phyloP scores from a whole-genome alignment of 345 rosid species.

The Aquilaria malaccensis region DNA sequence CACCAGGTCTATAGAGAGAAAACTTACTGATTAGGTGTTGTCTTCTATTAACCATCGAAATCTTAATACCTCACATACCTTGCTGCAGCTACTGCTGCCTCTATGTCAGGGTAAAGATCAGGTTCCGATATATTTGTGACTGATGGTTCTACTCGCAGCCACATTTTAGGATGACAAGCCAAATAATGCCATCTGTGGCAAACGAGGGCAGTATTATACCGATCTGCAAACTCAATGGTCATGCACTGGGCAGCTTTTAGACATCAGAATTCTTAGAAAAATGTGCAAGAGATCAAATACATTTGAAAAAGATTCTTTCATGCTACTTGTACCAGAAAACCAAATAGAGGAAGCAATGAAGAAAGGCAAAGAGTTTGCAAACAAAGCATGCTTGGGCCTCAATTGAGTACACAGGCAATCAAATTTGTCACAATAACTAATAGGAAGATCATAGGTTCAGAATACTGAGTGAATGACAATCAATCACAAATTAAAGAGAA shows the following conservation, averaged over 20 bases:
- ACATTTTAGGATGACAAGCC: slow-evolving; percentile 94
- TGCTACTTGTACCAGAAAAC: no score
- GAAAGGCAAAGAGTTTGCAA: no score
- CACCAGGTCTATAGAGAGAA: slow-evolving; percentile 68
- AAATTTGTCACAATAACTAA: no score
- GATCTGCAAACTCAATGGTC: slow-evolving; percentile 87
- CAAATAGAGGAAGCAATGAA: no score
- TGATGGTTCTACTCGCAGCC: slow-evolving; percentile 90
- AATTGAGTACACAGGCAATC: no score
- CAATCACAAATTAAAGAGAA: no score
- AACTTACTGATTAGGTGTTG: slow-evolving; percentile 18
- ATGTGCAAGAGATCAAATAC: slow-evolving; percentile 13
- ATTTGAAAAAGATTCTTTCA: neutral
- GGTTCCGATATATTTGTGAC: slow-evolving; percentile 47
- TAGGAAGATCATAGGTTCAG: no score
- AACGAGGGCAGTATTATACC: slow-evolving; percentile 99
- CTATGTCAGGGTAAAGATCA: slow-evolving; percentile 69
- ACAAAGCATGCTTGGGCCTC: no score
- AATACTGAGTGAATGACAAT: no score
- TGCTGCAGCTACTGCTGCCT: slow-evolving; percentile 82
- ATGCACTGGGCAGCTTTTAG: slow-evolving; percentile 20
- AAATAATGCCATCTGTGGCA: slow-evolving; percentile 96
- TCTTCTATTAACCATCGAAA: neutral
- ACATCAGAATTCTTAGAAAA: neutral
- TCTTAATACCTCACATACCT: slow-evolving; percentile 42